phyloP scores from a whole-genome alignment of 208 protist genomes.

The Phytomonas sp. region DNA sequence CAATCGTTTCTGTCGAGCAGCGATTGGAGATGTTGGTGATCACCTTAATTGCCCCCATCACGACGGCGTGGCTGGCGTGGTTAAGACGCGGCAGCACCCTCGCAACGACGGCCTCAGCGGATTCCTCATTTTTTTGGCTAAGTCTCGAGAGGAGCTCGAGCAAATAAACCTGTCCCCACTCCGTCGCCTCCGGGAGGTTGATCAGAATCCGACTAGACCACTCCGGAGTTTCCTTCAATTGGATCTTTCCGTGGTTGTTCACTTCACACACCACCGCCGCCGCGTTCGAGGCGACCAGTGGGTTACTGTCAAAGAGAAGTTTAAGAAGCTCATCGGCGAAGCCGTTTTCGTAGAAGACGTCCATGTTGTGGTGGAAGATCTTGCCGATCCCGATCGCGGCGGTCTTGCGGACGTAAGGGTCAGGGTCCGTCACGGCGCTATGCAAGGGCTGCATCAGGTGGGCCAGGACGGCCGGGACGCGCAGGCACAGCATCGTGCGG shows the following conservation, averaged over 20 bases:
- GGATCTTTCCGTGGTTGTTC: slow-evolving; percentile 13
- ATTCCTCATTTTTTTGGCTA: slow-evolving; percentile 38
- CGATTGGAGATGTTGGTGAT: slow-evolving; percentile 62
- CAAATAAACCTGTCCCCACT: slow-evolving; percentile 98
- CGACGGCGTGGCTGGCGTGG: slow-evolving; percentile 98
- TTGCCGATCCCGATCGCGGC: slow-evolving; percentile 98
- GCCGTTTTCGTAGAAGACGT: slow-evolving; percentile 92
- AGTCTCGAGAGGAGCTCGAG: slow-evolving; percentile 93
- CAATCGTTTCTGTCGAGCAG: slow-evolving; percentile 45
- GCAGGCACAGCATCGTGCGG: slow-evolving; percentile 99
- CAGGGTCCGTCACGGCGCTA: slow-evolving; percentile 83
- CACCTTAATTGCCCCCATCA: slow-evolving; percentile 95
- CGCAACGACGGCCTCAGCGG: slow-evolving; percentile 88
- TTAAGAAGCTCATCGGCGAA: slow-evolving; percentile 84
- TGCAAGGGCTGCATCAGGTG: slow-evolving; percentile 97
- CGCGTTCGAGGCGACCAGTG: slow-evolving; percentile 97
- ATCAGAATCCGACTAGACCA: slow-evolving; percentile 93
- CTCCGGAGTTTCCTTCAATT: slow-evolving; percentile 47
- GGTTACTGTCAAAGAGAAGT: slow-evolving; percentile 94
- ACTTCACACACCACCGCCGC: slow-evolving; percentile 96
- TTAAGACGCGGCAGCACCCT: slow-evolving; percentile 93
- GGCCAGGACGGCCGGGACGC: slow-evolving; percentile 96
- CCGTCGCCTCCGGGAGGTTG: slow-evolving; percentile 94
- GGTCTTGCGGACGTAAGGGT: slow-evolving; percentile 99
- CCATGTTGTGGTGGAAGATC: slow-evolving; percentile 96